These are phyloP conservation scores for Gossypium stocksii DNA, from an alignment of 345 rosid species.

Conservation along the genomic window DNA sequence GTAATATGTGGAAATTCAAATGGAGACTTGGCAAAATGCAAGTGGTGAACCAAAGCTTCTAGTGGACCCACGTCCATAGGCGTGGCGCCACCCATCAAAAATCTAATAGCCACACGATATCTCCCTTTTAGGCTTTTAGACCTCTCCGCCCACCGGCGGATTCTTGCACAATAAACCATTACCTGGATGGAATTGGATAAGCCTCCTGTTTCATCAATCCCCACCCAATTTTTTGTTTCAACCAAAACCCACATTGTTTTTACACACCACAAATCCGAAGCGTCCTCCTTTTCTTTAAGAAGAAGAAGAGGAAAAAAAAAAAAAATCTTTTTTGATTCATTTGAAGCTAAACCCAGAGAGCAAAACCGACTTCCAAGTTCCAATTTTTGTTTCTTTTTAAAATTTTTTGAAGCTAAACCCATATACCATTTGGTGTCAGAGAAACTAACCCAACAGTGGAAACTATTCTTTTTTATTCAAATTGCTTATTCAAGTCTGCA, in stretches of 20 bases:
- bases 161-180: background rate
- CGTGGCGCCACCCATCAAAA: slow-evolving; percentile 3
- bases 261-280: background rate
- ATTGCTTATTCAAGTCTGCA: slow-evolving; percentile 37
- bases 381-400: background rate
- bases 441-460: background rate
- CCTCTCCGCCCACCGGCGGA: slow-evolving; percentile 24
- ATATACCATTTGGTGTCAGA: background rate
- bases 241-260: background rate
- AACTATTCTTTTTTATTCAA: background rate
- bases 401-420: background rate
- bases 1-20: background rate
- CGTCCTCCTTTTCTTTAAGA: background rate
- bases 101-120: slow-evolving; percentile 22
- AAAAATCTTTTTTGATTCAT: background rate
- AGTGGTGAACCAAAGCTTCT: slow-evolving; percentile 1
- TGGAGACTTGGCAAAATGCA: background rate
- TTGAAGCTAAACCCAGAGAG: background rate
- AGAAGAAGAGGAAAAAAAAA: no score
- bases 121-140: background rate
- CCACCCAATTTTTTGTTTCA: background rate
- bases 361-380: background rate
- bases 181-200: background rate
- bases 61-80: slow-evolving; percentile 20
- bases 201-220: background rate